Base-by-base conservation (phyloP, 1,284 basidiomycete species). In the Takashimella tepidaria region DNA sequence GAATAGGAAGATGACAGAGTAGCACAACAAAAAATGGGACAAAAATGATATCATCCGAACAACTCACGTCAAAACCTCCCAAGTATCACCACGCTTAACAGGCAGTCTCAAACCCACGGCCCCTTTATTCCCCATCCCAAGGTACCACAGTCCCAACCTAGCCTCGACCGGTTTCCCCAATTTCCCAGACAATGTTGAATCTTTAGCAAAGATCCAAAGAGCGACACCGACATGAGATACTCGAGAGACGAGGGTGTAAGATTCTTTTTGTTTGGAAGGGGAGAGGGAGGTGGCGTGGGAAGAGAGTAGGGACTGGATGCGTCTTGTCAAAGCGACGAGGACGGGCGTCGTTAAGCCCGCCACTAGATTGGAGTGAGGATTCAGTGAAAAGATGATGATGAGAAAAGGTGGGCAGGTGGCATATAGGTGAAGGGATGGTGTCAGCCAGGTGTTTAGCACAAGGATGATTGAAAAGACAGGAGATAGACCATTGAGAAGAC, bases 41-140 rank as follows among this genome's bases (percentile, higher is more conserved):
- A n/a, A n/a, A n/a, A n/a, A n/a, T n/a, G n/a, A n/a, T n/a, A n/a
- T 37, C 31, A 37, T 8, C 19, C n/a, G 13, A 5, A 11, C 3
- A 11, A 82, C 87, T 73, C 75, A 91, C 89, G 90, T 92, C 76
- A 85, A 87, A 1, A 81, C 82, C 70, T 93, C 88, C 88, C 50
- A 78, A 63, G 78, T 76, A 11, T 51, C 44, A 5, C 63, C 65
- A 47, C 73, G 53, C 40, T 67, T 75, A 22, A 95, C 79, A 42
- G 87, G 84, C 70, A 98, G 85, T 45, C 93, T 81, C 37, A 92
- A 81, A 16, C 89, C 93, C 2, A 96, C 92, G 0, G 89, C 93
- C 23, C 91, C 92, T 75, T 98, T 98, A 78, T 98, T 98, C 11
- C 91, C 91, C 88, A 98, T 88, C 1, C 79, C 80, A 22, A 76